Base-by-base conservation (phyloP, 805 yeast species). In the Cyberlindnera maritima region DNA sequence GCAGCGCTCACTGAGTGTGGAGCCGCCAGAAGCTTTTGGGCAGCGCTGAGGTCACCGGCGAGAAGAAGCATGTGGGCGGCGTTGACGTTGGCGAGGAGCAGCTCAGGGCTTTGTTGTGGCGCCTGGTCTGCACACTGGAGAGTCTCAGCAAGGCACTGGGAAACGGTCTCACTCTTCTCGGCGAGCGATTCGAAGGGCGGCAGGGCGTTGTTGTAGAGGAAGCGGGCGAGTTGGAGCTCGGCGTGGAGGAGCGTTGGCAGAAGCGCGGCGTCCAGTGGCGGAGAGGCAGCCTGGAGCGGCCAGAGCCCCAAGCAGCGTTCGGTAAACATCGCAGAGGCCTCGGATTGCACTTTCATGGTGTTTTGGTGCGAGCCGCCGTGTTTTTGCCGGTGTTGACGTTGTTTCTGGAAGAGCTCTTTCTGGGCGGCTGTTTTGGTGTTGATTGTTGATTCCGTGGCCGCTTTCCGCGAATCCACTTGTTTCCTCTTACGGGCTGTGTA, bases 31-130 rank as follows among this genome's bases (percentile, higher is more conserved):
- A 26, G 10, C 33, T 12, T 15, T 26, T 44, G 47, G 3, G 47
- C 43, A 4, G 39, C 3, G 31, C 14, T 20, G 29, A 3, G 20
- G 15, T 44, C 39, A 11, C 41, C 33, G 32, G 20, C 33, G 23
- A 44, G 39, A 26, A 39, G 40, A 4, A 12, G 17, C 42, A 36
- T 6, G 31, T 46, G 45, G 14, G 35, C 48, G 25, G 48, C 42
- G 21, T 23, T 36, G 11, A 46, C 45, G 19, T 37, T 18, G 38
- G 37, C 19, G 7, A 41, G 15, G 5, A 37, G 38, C 8, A 28
- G 26, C 35, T 32, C 48, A n/a, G 32, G 9, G 32, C 41, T 35
- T 8, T 43, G 35, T 1, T 19, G 12, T 4, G 20, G 13, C 9
- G 43, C 41, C 34, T 44, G 14, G 13, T 19, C 20, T 2, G 31